phyloP scores from a whole-genome alignment of 2,329 filamentous ascomycete species.

The Uncinocarpus reesii region DNA sequence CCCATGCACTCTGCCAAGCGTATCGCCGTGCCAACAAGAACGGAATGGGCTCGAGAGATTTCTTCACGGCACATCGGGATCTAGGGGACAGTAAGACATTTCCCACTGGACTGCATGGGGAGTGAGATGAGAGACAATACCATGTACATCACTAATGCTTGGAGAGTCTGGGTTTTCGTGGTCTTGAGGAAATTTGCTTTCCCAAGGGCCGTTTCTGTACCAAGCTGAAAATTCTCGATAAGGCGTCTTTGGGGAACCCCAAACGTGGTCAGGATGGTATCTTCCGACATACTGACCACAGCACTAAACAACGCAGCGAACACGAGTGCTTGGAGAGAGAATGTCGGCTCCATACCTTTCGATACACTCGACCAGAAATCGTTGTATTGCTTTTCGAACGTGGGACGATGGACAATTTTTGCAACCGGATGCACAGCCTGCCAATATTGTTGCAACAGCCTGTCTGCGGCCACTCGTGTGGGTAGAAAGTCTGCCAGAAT shows the following conservation, averaged over 20 bases:
- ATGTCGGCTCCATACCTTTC: slow-evolving; percentile 50
- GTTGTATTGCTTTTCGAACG: slow-evolving; percentile 55
- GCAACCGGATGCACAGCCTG: slow-evolving; percentile 57
- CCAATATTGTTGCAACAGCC: slow-evolving; percentile 58
- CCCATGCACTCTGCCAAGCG: slow-evolving; percentile 70
- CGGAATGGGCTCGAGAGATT: slow-evolving; percentile 62
- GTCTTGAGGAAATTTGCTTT: slow-evolving; percentile 62
- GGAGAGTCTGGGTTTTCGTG: slow-evolving; percentile 62
- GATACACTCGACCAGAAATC: slow-evolving; percentile 55
- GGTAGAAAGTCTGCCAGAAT: slow-evolving; percentile 54
- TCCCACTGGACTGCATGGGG: not conserved
- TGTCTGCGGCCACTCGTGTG: slow-evolving; percentile 47
- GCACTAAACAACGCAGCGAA: slow-evolving; percentile 62
- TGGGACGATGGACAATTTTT: slow-evolving; percentile 56
- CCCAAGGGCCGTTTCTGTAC: slow-evolving; percentile 56
- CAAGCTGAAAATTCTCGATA: slow-evolving; percentile 54
- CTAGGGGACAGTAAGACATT: slow-evolving; percentile 32
- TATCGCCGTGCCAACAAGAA: slow-evolving; percentile 60
- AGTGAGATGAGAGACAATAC: slow-evolving; percentile 34
- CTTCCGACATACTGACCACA: slow-evolving; percentile 54
- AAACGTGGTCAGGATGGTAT: slow-evolving; percentile 43
- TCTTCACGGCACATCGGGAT: slow-evolving; percentile 62
- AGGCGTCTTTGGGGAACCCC: slow-evolving; percentile 48
- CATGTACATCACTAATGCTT: slow-evolving; percentile 67
- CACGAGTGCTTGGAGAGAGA: slow-evolving; percentile 57